phyloP scores from a whole-genome alignment of 1,284 basidiomycete species.

The Cryptococcus wingfieldii region DNA sequence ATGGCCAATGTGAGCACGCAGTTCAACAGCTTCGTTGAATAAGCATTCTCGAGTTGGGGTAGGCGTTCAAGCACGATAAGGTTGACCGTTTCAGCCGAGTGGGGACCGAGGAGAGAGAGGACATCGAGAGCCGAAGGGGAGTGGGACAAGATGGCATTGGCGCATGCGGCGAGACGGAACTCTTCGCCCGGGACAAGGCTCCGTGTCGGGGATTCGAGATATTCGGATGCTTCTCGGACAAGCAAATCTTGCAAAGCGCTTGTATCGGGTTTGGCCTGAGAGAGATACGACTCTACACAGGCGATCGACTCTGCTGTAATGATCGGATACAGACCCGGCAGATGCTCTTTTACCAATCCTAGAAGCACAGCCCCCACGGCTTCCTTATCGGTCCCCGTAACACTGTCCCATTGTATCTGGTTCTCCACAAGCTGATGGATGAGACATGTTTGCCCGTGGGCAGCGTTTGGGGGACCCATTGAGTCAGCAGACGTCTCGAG shows the following conservation, averaged over 20 bases:
- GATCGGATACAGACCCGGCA: constrained; percentile 4
- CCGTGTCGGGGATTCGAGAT: neutral
- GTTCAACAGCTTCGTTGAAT: constrained; percentile 1
- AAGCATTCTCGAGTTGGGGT: neutral
- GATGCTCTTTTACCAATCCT: constrained; percentile 2
- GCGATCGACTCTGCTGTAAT: constrained; percentile 15
- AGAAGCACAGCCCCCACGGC: constrained; percentile 12
- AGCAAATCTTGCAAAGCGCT: neutral
- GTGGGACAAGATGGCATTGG: constrained; percentile 8
- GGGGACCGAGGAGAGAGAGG: constrained; percentile 2
- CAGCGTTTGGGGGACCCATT: constrained; percentile 19
- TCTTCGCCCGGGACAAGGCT: constrained; percentile 9
- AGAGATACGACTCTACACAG: constrained; percentile 16
- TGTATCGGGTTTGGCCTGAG: neutral
- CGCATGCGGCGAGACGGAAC: constrained; percentile 3
- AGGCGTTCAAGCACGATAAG: constrained; percentile 8
- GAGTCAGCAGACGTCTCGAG: constrained; percentile 2
- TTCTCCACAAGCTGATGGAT: constrained; percentile 27
- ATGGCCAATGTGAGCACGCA: constrained; percentile 5
- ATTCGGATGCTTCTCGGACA: neutral
- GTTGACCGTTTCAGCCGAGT: constrained; percentile 4
- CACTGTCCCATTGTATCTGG: constrained; percentile 25
- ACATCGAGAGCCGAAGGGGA: neutral
- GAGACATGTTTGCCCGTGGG: constrained; percentile 36
- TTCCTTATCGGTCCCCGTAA: neutral